Evolutionary conservation across 1,284 basidiomycete genomes (phyloP), one percentile per base, ranked within the genome.

Genomic region (Sanguinoderma infundibulare): DNA sequence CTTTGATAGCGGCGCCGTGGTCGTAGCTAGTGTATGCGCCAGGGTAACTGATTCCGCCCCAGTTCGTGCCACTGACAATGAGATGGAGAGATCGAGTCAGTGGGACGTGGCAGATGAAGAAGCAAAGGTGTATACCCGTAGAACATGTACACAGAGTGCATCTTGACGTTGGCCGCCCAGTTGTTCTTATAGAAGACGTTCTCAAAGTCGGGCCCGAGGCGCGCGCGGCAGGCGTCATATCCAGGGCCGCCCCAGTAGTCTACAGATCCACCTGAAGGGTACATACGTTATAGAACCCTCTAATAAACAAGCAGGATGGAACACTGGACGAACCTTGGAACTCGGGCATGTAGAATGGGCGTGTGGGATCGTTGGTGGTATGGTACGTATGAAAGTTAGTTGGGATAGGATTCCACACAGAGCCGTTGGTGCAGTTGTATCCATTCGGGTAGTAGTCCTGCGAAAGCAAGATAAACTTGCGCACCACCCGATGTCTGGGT

Each of bases 141-240:
- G 59, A 90, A 69, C 91, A 92, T 92, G 73, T 93, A 93, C 67
- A 89, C 90, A 66, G 84, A 91, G 53, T 91, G 85, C 58, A 92
- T 65, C 70, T 92, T 92, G 3, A 84, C 88, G 72, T 92, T 92
- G 39, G 84, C 82, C 3, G 91, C 89, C 89, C 89, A 92, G 51
- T 91, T 79, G 53, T 90, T 80, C 55, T 86, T 80, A 69, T 92
- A 86, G 74, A 91, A 92, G 1, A 92, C 91, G 49, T 85, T 87
- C 72, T 87, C 80, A 75, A 92, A 93, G 64, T 87, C 81, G 0
- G 87, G 78, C 2, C 89, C 87, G 17, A 89, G 91, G 54, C 92
- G 77, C 3, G 80, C 75, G 20, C 78, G 76, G 66, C 84, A 86
- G 9, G 77, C 70, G 24, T 81, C 75, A 62, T 84, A 85, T 22